Base-by-base conservation (phyloP, 306 rosid genomes). In the Spatholobus suberectus region DNA sequence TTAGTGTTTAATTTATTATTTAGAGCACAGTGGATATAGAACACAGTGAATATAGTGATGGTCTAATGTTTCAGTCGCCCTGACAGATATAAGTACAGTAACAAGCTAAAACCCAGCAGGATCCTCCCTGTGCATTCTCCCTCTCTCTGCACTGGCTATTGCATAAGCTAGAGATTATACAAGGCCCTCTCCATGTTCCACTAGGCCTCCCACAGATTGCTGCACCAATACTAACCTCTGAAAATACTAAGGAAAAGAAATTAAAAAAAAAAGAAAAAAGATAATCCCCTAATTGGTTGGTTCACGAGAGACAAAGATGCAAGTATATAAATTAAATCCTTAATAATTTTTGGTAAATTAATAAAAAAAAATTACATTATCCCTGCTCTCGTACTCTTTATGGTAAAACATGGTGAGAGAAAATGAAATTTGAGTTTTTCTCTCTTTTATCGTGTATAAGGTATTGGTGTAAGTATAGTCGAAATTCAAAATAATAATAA, bases 131-230 rank as follows among this genome's bases (percentile, higher is more conserved):
- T 2, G 82, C 82, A 24, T 15, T 3, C 40, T 78, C 76, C 46
- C 57, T 37, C 27, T 20, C 67, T 15, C 0, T 78, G 54, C 82
- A 78, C 57, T 78, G 55, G 8, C 21, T 18, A 38, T 20, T 41
- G 38, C 82, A 78, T 13, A 49, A 35, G 43, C 1, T 35, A 5
- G 41, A 34, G 68, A 21, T 71, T 2, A 78, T 1, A 78, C 82
- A 78, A 49, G 76, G 67, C 47, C 82, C 76, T 21, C 12, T 34
- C 73, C 73, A 78, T 67, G 68, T 78, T 52, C 76, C 82, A 67
- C 82, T 78, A 5, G 68, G 76, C 41, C 24, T 67, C 12, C 5
- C 20, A 78, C 76, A 78, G 1, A 78, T 2, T 13, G 74, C 65
- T 32, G 32, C 74, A 32, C 17, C 74, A 78, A 20, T 4, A 46